Base-by-base conservation (phyloP, 768 basidiomycete genomes). In the Kwoniella sp. region DNA sequence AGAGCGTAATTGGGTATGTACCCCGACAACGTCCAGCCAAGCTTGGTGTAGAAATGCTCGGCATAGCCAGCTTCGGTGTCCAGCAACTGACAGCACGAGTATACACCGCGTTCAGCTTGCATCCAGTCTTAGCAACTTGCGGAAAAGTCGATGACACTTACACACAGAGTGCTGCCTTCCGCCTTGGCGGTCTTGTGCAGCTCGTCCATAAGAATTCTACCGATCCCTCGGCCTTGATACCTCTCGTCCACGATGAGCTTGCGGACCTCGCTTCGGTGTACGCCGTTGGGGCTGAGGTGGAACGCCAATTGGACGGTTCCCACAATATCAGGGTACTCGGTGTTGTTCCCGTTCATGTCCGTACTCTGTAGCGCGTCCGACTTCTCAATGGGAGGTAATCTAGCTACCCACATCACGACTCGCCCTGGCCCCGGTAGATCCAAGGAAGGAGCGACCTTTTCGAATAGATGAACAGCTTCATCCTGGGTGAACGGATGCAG, bases 1-100 rank as follows among this genome's bases (percentile, higher is more conserved):
- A 37, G 22, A 25, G 66, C 66, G 55, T 68, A 68, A 23, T 54
- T 62, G 17, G 66, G 66, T 15, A 68, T 45, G n/a, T 31, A 28
- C 5, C 66, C 66, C 12, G 51, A 8, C 17, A 51, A 34, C 22
- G 53, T 63, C 66, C 66, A 68, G 4, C 66, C 66, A 30, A 63
- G 13, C 8, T 29, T 31, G 28, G 20, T 22, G 38, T 68, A 68
- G 22, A 68, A 55, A 26, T 68, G 55, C 51, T 68, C 61, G 9
- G 66, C 66, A 28, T 68, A 68, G 1, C 61, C 66, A 20, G 54
- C 66, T 50, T 68, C 66, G n/a, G 66, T 68, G 37, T 68, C 66
- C n/a, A 68, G 30, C 41, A 68, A 51, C 66, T 68, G 26, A 22
- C 31, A 23, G 20, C 20, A 52, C 0, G 15, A 26, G 28, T 15